Evolutionary conservation across 805 yeast genomes (phyloP).

Genomic region (Sugiyamaella qingdaonensis): DNA sequence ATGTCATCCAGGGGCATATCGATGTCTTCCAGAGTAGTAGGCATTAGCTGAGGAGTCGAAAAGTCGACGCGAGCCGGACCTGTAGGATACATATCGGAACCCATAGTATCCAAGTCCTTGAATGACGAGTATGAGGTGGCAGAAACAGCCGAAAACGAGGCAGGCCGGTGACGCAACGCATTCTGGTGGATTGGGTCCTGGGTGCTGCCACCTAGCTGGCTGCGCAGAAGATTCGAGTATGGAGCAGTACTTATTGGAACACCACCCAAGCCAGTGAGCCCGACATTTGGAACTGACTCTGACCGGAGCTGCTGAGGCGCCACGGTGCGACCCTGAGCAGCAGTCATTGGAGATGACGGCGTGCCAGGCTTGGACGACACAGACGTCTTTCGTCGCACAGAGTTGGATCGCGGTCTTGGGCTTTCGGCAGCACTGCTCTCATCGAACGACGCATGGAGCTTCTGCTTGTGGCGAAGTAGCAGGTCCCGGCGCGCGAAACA

Average conservation of each 20-base stretch:
- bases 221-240: slow-evolving; percentile 16
- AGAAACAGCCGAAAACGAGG: slow-evolving; percentile 63
- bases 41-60: slow-evolving; percentile 71
- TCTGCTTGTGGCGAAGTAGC: slow-evolving; percentile 87
- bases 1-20: slow-evolving; percentile 72
- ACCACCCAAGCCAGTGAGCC: background rate
- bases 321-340: background rate
- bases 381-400: background rate
- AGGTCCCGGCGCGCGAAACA: slow-evolving; percentile 81
- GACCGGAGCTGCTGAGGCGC: slow-evolving; percentile 14
- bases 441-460: slow-evolving; percentile 55
- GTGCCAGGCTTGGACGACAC: slow-evolving; percentile 6
- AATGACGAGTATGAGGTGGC: slow-evolving; percentile 55
- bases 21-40: slow-evolving; percentile 43
- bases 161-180: slow-evolving; percentile 19
- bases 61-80: slow-evolving; percentile 71
- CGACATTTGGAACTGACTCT: slow-evolving; percentile 4
- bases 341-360: slow-evolving; percentile 2
- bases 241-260: slow-evolving; percentile 11
- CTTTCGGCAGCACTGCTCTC: slow-evolving; percentile 20
- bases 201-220: slow-evolving; percentile 11
- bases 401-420: slow-evolving; percentile 7
- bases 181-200: background rate
- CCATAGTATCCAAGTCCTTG: slow-evolving; percentile 35
- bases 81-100: slow-evolving; percentile 17